phyloP scores from a whole-genome alignment of 495 filamentous ascomycete genomes.

The Bacidia rubella region DNA sequence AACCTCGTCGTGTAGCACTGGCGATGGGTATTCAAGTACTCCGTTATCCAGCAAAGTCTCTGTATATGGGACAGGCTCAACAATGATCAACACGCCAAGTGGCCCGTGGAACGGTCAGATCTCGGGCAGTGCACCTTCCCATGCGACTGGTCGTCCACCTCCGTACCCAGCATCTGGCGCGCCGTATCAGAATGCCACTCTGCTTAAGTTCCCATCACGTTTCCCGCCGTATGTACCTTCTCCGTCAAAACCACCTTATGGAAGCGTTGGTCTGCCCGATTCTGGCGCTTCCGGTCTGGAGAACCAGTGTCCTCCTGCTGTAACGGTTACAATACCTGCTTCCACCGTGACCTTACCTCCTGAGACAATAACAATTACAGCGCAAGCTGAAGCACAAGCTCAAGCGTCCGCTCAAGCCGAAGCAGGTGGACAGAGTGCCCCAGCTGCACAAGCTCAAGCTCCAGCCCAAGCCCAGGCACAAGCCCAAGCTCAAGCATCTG shows the following conservation, averaged over 20 bases:
- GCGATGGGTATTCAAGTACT: background rate
- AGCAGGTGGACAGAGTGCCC: background rate
- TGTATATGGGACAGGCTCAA: background rate
- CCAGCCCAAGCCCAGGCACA: conserved; percentile 4
- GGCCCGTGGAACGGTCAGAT: background rate
- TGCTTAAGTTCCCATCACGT: background rate
- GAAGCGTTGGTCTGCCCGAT: background rate
- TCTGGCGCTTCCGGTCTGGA: background rate
- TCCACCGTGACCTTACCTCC: conserved; percentile 9
- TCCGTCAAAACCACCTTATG: background rate
- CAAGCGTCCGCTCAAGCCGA: background rate
- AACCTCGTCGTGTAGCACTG: background rate
- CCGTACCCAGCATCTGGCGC: conserved; percentile 10
- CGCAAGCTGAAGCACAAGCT: conserved; percentile 6
- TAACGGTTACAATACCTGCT: conserved; percentile 10
- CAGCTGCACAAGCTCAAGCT: conserved; percentile 3
- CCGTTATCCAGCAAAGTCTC: background rate
- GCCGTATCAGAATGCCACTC: conserved; percentile 11
- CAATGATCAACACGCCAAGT: background rate
- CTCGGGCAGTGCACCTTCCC: conserved; percentile 6
- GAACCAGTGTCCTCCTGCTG: conserved; percentile 3
- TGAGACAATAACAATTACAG: conserved; percentile 12
- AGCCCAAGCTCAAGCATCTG: background rate
- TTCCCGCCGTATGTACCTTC: background rate
- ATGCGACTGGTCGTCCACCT: background rate